Conservation (phyloP, 768 basidiomycete genomes). For the Russula sp. region DNA sequence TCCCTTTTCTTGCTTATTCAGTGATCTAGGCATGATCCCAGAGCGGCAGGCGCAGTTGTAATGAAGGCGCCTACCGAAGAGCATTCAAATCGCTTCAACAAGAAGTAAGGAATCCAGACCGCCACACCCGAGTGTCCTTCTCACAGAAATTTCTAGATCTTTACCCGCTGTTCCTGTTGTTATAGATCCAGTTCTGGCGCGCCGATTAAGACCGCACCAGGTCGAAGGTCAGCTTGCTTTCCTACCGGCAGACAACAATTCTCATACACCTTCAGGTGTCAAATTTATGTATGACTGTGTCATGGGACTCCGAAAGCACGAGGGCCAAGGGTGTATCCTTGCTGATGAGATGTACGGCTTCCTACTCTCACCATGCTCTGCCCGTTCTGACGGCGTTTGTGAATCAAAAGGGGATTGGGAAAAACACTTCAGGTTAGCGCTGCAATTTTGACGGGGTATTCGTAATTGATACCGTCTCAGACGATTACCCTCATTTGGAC, state of each 20-base stretch:
- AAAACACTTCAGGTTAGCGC: constrained; percentile 73
- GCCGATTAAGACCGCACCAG: constrained; percentile 81
- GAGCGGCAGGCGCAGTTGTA: constrained; percentile 68
- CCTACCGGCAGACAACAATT: not conserved
- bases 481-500: constrained; percentile 94
- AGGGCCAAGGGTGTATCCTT: constrained; percentile 90
- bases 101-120: constrained; percentile 41
- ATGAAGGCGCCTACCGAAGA: constrained; percentile 73
- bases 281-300: constrained; percentile 93
- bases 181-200: constrained; percentile 76
- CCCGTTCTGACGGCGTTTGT: constrained; percentile 5
- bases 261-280: constrained; percentile 40
- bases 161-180: constrained; percentile 72
- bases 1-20: not conserved
- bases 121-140: not conserved
- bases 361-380: constrained; percentile 1
- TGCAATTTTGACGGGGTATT: not conserved
- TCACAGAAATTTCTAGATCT: constrained; percentile 36
- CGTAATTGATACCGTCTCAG: constrained; percentile 31
- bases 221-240: constrained; percentile 53
- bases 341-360: constrained; percentile 84
- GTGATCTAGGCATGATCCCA: constrained; percentile 61
- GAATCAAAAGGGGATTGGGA: constrained; percentile 77
- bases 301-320: constrained; percentile 88
- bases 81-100: constrained; percentile 61